These are phyloP conservation scores for Dactylorhiza incarnata DNA, from an alignment of 106 monocot species.

Conservation along the genomic window DNA sequence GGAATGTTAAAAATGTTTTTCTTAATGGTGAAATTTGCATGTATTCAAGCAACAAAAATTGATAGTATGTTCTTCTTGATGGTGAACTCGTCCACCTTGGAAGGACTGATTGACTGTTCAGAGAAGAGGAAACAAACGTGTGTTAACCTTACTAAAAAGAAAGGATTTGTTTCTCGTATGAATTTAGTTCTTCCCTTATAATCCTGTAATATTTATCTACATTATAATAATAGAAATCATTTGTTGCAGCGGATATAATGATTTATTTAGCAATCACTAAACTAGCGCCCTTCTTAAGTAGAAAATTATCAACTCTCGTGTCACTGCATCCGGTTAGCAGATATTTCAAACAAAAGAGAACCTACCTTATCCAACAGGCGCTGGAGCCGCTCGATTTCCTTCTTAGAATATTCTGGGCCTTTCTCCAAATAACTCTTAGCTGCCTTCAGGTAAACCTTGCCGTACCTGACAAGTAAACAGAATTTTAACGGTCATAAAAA, in stretches of 20 bases:
- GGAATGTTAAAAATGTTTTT: not conserved
- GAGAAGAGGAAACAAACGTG: not conserved
- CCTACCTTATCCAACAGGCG: conserved; percentile 76
- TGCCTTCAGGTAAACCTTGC: conserved; percentile 65
- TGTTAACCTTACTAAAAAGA: not conserved
- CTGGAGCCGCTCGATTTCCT: conserved; percentile 68
- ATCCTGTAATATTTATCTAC: too few relatives aligned
- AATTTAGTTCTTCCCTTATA: too few relatives aligned
- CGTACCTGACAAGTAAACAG: conserved; percentile 32
- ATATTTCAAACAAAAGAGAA: not conserved
- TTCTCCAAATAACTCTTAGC: conserved; percentile 56
- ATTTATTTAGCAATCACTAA: too few relatives aligned
- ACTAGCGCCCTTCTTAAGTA: too few relatives aligned
- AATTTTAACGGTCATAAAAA: too few relatives aligned
- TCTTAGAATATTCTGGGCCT: conserved; percentile 64
- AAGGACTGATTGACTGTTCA: conserved; percentile 59
- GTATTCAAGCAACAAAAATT: conserved; percentile 35
- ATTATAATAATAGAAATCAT: too few relatives aligned
- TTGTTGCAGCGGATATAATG: too few relatives aligned
- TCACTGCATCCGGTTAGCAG: too few relatives aligned
- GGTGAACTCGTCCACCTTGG: conserved; percentile 85
- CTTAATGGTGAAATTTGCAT: too few relatives aligned
- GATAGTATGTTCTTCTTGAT: conserved; percentile 94
- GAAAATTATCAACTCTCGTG: too few relatives aligned
- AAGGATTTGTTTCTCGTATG: too few relatives aligned